Conservation (phyloP, 2,329 filamentous ascomycete species). For the Bipolaris oryzae region DNA sequence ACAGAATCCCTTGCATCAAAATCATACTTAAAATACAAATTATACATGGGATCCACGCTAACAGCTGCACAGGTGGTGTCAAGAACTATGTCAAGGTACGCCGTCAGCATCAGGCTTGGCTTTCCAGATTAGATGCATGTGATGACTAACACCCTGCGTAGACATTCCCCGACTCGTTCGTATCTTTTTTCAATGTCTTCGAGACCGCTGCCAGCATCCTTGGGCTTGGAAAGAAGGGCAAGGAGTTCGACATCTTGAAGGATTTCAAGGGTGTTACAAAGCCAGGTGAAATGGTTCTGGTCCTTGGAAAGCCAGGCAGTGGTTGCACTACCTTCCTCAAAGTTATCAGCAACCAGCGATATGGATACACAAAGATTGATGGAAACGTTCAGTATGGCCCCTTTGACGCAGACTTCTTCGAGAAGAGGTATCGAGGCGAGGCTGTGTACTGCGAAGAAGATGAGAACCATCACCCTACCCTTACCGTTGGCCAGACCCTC, state of each 20-base stretch:
- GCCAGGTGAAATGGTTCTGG: constrained; percentile 87
- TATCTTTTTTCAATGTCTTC: constrained; percentile 77
- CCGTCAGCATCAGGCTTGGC: constrained; percentile 3
- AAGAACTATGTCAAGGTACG: constrained; percentile 66
- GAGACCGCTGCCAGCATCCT: constrained; percentile 68
- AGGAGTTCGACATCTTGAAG: constrained; percentile 75
- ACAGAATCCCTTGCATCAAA: neutral
- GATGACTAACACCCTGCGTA: constrained; percentile 31
- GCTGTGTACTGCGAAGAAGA: constrained; percentile 87
- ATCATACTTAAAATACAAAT: neutral
- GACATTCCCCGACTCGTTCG: constrained; percentile 79
- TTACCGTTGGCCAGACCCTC: constrained; percentile 87
- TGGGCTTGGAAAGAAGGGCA: constrained; percentile 69
- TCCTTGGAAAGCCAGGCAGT: constrained; percentile 75
- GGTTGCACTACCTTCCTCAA: constrained; percentile 63
- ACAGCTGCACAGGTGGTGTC: constrained; percentile 55
- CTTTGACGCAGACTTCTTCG: constrained; percentile 72
- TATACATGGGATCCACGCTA: constrained; percentile 3
- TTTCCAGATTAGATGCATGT: constrained; percentile 17
- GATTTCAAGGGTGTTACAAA: constrained; percentile 65
- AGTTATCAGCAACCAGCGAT: constrained; percentile 61
- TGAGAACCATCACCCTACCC: constrained; percentile 81
- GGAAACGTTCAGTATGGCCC: constrained; percentile 81
- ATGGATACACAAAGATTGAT: constrained; percentile 64
- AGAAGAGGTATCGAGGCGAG: constrained; percentile 75